phyloP scores from a whole-genome alignment of 169 alveolate genomes.

The Eimeria acervulina region DNA sequence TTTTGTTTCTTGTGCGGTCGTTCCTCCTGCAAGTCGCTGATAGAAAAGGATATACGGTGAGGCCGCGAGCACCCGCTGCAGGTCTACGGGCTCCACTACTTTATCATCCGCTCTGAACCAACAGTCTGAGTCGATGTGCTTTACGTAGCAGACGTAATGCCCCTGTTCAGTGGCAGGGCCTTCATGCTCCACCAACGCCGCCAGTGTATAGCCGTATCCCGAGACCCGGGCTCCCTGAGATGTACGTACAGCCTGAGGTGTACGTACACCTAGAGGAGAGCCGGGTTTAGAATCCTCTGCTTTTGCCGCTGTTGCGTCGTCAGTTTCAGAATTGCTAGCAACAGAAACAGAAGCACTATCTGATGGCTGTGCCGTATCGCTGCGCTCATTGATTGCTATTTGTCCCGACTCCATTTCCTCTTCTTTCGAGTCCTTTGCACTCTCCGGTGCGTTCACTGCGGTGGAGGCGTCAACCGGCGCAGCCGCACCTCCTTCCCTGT shows the following conservation, averaged over 20 bases:
- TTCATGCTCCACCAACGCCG: constrained; percentile 80
- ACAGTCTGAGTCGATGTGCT: constrained; percentile 57
- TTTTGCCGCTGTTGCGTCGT: not conserved
- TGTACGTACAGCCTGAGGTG: not conserved
- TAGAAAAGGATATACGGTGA: constrained; percentile 79
- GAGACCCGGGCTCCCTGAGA: not conserved
- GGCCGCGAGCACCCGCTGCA: constrained; percentile 73
- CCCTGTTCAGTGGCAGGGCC: constrained; percentile 81
- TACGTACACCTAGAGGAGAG: not conserved
- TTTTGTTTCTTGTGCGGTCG: not conserved
- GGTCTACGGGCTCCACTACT: constrained; percentile 53
- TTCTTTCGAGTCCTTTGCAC: not conserved
- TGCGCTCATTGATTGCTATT: not conserved
- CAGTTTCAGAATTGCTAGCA: not conserved
- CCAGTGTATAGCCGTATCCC: constrained; percentile 35
- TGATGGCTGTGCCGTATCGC: not conserved
- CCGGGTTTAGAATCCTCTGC: not conserved
- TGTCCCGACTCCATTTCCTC: not conserved
- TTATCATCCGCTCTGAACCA: constrained; percentile 81
- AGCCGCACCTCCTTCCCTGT: not conserved
- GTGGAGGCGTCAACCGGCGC: not conserved
- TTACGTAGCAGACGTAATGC: constrained; percentile 79
- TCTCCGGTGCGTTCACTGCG: not conserved
- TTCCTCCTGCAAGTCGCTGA: constrained; percentile 57
- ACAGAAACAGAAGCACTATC: not conserved